Base-by-base conservation (phyloP, 1,139 yeast genomes). In the Yamadazyma conglobata region DNA sequence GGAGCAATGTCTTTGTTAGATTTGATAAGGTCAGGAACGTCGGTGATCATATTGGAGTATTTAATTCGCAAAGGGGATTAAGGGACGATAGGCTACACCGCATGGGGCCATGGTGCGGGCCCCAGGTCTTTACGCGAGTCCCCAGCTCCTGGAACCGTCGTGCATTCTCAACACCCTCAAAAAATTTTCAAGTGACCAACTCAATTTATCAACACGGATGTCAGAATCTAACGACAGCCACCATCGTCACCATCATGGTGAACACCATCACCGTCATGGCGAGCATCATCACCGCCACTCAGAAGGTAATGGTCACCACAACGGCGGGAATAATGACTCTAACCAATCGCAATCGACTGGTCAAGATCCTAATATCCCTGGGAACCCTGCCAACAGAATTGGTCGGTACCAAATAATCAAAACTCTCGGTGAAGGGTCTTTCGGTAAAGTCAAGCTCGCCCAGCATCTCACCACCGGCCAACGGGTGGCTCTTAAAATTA, bases 351-450 rank as follows among this genome's bases (percentile, higher is more conserved):
- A n/a, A n/a, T n/a, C n/a, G n/a, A n/a, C n/a, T n/a, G n/a, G n/a
- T n/a, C n/a, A n/a, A n/a, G n/a, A n/a, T n/a, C 56, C 64, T 5
- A 52, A 48, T 32, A 56, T 46, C 10, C n/a, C n/a, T n/a, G n/a
- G n/a, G n/a, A 58, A 60, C 34, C 64, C 66, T 2, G 76, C 47
- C 53, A 72, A 48, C 47, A 54, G 88, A 34, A 86, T 89, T 38
- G 98, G 97, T 11, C 80, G 93, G 48, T 93, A 93, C 60, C 97
- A 89, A 55, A 83, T 93, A 37, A 84, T 91, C 48, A 87, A 89
- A 56, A 89, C 96, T 3, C 68, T 91, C 16, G 98, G 98, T 18
- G 97, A 91, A 56, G 98, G 98, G 15, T 89, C 97, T 1, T 91
- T 91, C 54, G 98, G 98, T 48, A 91, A 91, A 55, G 98, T 91